phyloP scores from a whole-genome alignment of 805 yeast species.

The Suhomyces sp. region DNA sequence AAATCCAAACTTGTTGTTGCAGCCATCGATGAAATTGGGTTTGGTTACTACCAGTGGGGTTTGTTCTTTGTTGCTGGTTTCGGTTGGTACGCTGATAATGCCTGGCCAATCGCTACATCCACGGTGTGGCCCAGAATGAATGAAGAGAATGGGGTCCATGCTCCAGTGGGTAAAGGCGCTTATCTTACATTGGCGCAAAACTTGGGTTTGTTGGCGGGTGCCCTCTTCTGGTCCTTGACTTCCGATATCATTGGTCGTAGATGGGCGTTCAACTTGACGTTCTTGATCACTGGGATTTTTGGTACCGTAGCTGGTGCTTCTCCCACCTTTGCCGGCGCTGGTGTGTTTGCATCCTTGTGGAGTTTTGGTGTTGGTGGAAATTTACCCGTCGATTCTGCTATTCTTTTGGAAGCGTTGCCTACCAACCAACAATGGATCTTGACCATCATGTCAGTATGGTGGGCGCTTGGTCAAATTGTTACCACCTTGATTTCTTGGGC shows the following conservation, averaged over 20 bases:
- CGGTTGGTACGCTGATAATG: constrained; percentile 39
- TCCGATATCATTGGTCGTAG: constrained; percentile 25
- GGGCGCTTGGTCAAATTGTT: constrained; percentile 64
- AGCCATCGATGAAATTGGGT: constrained; percentile 39
- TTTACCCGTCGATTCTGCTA: constrained; percentile 25
- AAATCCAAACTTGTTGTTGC: constrained; percentile 34
- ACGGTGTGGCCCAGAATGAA: constrained; percentile 30
- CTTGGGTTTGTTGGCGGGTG: constrained; percentile 26
- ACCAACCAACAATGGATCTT: constrained; percentile 24
- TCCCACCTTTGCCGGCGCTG: constrained; percentile 23
- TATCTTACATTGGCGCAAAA: constrained; percentile 40
- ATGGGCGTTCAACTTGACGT: constrained; percentile 27
- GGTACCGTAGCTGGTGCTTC: constrained; percentile 21
- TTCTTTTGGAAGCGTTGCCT: constrained; percentile 26
- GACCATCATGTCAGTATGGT: constrained; percentile 31
- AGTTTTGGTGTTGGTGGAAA: constrained; percentile 29
- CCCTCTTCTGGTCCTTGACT: constrained; percentile 23
- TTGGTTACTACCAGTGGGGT: constrained; percentile 26
- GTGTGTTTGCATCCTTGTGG: constrained; percentile 23
- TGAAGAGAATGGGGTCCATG: constrained; percentile 38
- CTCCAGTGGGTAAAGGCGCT: constrained; percentile 32
- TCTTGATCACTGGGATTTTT: constrained; percentile 24
- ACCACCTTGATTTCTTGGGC: constrained; percentile 58
- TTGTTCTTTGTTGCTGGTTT: constrained; percentile 26
- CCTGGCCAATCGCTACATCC: constrained; percentile 39